These are phyloP conservation scores for Sugiyamaella xylanicola DNA, from an alignment of 1,139 yeast species.

Conservation along the genomic window DNA sequence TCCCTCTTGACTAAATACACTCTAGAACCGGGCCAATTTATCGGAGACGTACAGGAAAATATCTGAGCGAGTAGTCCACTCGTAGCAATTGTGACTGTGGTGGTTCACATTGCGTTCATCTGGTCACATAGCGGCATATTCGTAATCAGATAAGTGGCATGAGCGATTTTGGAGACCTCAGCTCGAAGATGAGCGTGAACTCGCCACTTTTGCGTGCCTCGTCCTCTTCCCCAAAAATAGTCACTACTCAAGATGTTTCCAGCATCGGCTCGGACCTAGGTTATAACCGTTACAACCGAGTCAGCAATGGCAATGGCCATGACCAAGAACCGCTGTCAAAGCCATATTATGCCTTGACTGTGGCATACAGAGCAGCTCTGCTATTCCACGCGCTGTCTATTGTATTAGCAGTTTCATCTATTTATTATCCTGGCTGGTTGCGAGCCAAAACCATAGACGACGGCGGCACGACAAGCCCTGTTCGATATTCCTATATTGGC, in stretches of 20 bases:
- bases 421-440: constrained; percentile 23
- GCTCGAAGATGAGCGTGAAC: constrained; percentile 3
- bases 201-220: constrained; percentile 5
- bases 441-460: constrained; percentile 17
- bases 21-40: too few relatives aligned
- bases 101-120: too few relatives aligned
- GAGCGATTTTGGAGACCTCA: not conserved
- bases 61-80: too few relatives aligned
- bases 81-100: too few relatives aligned
- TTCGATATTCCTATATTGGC: constrained; percentile 15
- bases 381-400: constrained; percentile 21
- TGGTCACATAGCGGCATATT: too few relatives aligned
- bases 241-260: not conserved
- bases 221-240: constrained; percentile 9
- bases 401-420: constrained; percentile 20
- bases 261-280: not conserved
- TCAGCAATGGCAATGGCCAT: not conserved
- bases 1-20: too few relatives aligned
- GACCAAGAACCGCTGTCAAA: not conserved
- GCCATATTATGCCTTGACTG: not conserved
- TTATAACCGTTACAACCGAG: not conserved
- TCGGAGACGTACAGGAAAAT: too few relatives aligned
- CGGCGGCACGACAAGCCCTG: not conserved
- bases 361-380: constrained; percentile 19
- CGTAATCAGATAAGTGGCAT: too few relatives aligned